Percentiles rank a stretch among this genome's conserved stretches.
These are phyloP conservation scores for Lachnellula arida DNA, from an alignment of 2,329 filamentous ascomycete species.

Conservation along the genomic window DNA sequence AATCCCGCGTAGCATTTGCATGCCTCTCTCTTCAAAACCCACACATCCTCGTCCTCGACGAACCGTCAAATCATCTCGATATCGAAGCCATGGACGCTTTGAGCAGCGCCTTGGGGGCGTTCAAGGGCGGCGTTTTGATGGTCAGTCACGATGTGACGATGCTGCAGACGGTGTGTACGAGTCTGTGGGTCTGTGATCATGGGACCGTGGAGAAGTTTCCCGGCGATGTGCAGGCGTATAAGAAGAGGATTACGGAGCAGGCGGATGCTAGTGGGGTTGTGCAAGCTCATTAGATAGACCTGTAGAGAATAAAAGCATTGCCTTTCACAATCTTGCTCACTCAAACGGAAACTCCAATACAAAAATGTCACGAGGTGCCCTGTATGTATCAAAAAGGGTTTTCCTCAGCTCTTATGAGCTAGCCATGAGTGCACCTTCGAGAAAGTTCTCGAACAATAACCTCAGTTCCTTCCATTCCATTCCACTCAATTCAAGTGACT, in stretches of 20 bases:
- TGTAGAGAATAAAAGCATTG: neutral
- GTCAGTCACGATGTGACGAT: constrained; percentile 99
- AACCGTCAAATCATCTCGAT: constrained; percentile 97
- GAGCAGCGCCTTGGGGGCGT: constrained; percentile 74
- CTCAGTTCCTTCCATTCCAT: no score
- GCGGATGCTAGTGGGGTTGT: constrained; percentile 82
- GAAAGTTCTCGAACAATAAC: no score
- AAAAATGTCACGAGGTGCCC: no score
- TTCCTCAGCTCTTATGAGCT: no score
- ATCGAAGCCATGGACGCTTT: constrained; percentile 97
- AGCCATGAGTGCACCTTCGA: no score
- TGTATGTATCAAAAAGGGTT: no score
- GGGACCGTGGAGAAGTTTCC: constrained; percentile 95
- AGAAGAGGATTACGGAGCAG: constrained; percentile 90
- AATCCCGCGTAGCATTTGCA: constrained; percentile 97
- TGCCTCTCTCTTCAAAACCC: constrained; percentile 90
- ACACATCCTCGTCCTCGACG: constrained; percentile 95
- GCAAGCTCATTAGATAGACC: constrained; percentile 22
- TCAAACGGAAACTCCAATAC: no score
- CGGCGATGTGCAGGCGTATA: constrained; percentile 93
- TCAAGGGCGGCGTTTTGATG: constrained; percentile 95
- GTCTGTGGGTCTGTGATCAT: constrained; percentile 92
- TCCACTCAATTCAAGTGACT: no score
- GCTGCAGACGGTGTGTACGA: constrained; percentile 92
- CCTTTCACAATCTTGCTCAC: no score